These are phyloP conservation scores for Fusarium marasasianum DNA, from an alignment of 2,329 filamentous ascomycete genomes.

Conservation along the genomic window DNA sequence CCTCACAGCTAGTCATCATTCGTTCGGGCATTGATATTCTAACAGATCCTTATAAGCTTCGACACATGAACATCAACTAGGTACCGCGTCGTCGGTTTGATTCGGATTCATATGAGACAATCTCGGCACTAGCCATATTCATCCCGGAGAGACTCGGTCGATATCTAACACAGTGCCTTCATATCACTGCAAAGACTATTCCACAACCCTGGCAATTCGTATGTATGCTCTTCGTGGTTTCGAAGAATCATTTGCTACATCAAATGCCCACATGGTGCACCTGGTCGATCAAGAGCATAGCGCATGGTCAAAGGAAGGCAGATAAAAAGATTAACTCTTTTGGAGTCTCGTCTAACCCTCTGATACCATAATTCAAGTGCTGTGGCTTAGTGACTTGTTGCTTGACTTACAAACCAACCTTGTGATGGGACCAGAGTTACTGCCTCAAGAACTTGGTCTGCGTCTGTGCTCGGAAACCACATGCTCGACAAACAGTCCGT, in stretches of 20 bases:
- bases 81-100: slow-evolving; percentile 3
- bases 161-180: slow-evolving; percentile 3
- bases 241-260: slow-evolving; percentile 5
- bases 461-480: background rate
- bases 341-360: background rate
- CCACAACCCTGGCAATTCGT: slow-evolving; percentile 21
- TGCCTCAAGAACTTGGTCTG: background rate
- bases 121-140: slow-evolving; percentile 18
- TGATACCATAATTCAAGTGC: background rate
- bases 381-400: slow-evolving; percentile 1
- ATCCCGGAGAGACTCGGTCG: slow-evolving; percentile 13
- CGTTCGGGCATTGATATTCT: slow-evolving; percentile 3
- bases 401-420: slow-evolving; percentile 1
- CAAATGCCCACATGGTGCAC: slow-evolving; percentile 8
- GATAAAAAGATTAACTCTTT: background rate
- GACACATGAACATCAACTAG: slow-evolving; percentile 9
- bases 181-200: slow-evolving; percentile 2
- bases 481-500: slow-evolving; percentile 9
- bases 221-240: background rate
- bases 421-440: slow-evolving; percentile 14
- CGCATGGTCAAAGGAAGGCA: background rate
- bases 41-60: slow-evolving; percentile 8
- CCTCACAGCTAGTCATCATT: background rate
- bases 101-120: background rate
- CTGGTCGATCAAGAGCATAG: background rate